Conservation (phyloP, 2,329 filamentous ascomycete genomes). For the Talaromyces rugulosus region DNA sequence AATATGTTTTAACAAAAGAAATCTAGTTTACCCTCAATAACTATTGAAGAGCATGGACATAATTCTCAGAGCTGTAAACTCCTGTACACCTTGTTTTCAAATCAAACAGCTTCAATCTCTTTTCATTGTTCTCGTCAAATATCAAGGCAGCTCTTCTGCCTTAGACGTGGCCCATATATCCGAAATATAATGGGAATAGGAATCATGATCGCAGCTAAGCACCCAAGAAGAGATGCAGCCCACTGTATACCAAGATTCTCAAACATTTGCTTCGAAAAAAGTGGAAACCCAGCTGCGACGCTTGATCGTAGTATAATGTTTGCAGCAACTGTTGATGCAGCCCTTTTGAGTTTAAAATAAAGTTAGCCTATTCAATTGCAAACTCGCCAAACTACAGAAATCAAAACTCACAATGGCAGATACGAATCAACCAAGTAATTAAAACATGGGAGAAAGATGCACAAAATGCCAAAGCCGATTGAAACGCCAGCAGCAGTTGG, state of each 20-base stretch:
- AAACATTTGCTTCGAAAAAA: conserved; percentile 36
- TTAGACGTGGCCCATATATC: conserved; percentile 25
- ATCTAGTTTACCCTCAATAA: not conserved
- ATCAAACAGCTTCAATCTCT: not conserved
- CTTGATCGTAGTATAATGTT: conserved; percentile 36
- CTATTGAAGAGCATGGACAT: not conserved
- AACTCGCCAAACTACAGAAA: not conserved
- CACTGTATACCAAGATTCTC: conserved; percentile 34
- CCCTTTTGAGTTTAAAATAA: conserved; percentile 17
- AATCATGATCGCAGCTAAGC: conserved; percentile 32
- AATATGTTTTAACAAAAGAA: not conserved
- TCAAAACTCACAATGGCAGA: not conserved
- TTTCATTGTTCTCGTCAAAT: not conserved
- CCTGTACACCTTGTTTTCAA: not conserved
- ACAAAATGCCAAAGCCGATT: conserved; percentile 21
- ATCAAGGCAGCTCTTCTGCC: conserved; percentile 11
- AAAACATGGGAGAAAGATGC: conserved; percentile 20
- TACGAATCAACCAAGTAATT: not conserved
- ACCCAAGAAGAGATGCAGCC: conserved; percentile 36
- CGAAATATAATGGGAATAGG: conserved; percentile 35
- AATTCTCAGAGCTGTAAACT: not conserved
- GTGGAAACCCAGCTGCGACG: conserved; percentile 31
- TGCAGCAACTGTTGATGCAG: conserved; percentile 35
- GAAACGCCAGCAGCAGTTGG: conserved; percentile 19
- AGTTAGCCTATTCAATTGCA: not conserved